These are phyloP conservation scores for Sphaerobolus stellatus DNA, from an alignment of 1,284 basidiomycete genomes.

Conservation along the genomic window DNA sequence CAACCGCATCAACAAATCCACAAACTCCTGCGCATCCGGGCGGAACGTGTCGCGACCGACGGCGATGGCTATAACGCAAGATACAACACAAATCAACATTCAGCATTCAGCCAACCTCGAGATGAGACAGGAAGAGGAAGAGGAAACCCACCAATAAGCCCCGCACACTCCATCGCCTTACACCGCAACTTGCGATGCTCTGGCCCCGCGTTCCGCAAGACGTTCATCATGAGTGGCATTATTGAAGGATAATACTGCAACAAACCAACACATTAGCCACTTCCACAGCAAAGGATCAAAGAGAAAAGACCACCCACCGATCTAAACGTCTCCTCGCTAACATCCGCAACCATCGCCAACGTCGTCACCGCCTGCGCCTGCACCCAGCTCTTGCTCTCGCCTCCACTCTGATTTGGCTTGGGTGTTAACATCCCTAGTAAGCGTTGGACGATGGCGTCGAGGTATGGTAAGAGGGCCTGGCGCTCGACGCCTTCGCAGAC, in stretches of 20 bases:
- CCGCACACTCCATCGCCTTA: slow-evolving; percentile 86
- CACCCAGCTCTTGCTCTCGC: slow-evolving; percentile 53
- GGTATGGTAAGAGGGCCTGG: slow-evolving; percentile 69
- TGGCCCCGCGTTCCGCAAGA: slow-evolving; percentile 64
- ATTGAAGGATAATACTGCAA: slow-evolving; percentile 67
- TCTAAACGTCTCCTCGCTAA: slow-evolving; percentile 69
- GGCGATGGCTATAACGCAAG: slow-evolving; percentile 61
- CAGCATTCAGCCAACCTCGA: neutral
- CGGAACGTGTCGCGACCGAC: slow-evolving; percentile 76
- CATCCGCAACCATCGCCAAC: slow-evolving; percentile 81
- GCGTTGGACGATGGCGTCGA: slow-evolving; percentile 74
- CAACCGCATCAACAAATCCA: slow-evolving; percentile 72
- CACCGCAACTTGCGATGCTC: slow-evolving; percentile 68
- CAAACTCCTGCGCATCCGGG: slow-evolving; percentile 69
- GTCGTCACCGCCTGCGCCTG: slow-evolving; percentile 85
- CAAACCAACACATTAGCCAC: slow-evolving; percentile 12
- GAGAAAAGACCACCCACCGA: slow-evolving; percentile 42
- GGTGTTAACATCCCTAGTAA: slow-evolving; percentile 63
- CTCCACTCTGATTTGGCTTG: too few relatives aligned
- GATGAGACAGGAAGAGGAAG: neutral
- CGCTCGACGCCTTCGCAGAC: slow-evolving; percentile 81
- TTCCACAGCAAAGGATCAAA: slow-evolving; percentile 6
- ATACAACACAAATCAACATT: neutral
- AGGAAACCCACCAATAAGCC: slow-evolving; percentile 60
- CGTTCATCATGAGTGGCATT: slow-evolving; percentile 74